Evolutionary conservation across 1,284 basidiomycete species (phyloP).

Genomic region (Papiliotrema flavescens): DNA sequence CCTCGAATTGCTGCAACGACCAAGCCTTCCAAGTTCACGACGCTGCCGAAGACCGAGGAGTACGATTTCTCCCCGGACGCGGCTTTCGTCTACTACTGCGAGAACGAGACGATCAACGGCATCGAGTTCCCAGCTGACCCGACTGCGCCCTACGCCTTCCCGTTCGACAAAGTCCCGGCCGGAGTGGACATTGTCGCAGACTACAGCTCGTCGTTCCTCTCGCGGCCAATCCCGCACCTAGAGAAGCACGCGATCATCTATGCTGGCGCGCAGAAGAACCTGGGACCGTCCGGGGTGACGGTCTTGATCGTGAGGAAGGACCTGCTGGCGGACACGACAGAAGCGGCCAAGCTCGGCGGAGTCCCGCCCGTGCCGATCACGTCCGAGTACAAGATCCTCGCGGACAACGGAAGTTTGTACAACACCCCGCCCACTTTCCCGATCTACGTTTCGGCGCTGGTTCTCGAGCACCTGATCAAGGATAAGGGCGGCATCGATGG

Average conservation of each 20-base stretch:
- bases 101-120: constrained; percentile 98
- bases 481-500: constrained; percentile 67
- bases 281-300: constrained; percentile 91
- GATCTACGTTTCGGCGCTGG: constrained; percentile 87
- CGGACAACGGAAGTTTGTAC: constrained; percentile 77
- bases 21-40: constrained; percentile 70
- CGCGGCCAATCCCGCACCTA: constrained; percentile 82
- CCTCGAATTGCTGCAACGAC: constrained; percentile 68
- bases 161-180: constrained; percentile 66
- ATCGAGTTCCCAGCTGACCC: constrained; percentile 74
- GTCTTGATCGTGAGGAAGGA: constrained; percentile 90
- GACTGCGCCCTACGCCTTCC: constrained; percentile 87
- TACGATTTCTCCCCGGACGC: constrained; percentile 74
- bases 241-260: constrained; percentile 89
- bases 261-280: constrained; percentile 99
- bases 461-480: constrained; percentile 66
- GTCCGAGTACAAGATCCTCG: constrained; percentile 80
- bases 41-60: constrained; percentile 67
- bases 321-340: constrained; percentile 81
- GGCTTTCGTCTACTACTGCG: constrained; percentile 96
- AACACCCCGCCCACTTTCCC: constrained; percentile 94
- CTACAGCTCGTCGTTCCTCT: constrained; percentile 96
- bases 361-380: constrained; percentile 56
- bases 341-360: constrained; percentile 69
- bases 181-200: constrained; percentile 86